These are phyloP conservation scores for Hymenoscyphus repandus DNA, from an alignment of 2,329 filamentous ascomycete species.

Conservation along the genomic window DNA sequence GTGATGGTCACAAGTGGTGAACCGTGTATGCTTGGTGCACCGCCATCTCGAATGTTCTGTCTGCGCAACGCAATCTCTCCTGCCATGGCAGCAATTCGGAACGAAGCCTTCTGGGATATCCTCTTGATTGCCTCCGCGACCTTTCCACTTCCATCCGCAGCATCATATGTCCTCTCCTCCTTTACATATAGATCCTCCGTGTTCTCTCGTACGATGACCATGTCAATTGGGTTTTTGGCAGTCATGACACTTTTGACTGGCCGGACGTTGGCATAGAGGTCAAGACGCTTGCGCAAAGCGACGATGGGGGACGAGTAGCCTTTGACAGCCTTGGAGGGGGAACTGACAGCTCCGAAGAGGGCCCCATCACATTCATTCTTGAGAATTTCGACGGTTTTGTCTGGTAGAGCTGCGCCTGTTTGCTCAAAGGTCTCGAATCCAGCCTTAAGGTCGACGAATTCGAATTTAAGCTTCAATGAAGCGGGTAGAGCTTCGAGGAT, in stretches of 20 bases:
- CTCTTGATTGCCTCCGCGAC: slow-evolving; percentile 97
- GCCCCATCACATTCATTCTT: slow-evolving; percentile 91
- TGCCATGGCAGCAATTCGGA: slow-evolving; percentile 85
- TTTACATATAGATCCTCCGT: slow-evolving; percentile 94
- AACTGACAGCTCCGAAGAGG: slow-evolving; percentile 92
- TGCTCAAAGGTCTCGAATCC: slow-evolving; percentile 91
- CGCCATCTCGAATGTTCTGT: slow-evolving; percentile 67
- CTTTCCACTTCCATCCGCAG: slow-evolving; percentile 63
- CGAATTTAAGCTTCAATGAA: slow-evolving; percentile 90
- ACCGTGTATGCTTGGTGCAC: slow-evolving; percentile 55
- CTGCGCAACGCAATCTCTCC: slow-evolving; percentile 88
- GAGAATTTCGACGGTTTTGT: slow-evolving; percentile 84
- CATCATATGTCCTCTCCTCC: slow-evolving; percentile 79
- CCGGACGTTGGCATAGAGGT: slow-evolving; percentile 95
- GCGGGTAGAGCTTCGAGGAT: slow-evolving; percentile 87
- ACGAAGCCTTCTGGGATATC: slow-evolving; percentile 80
- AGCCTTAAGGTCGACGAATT: slow-evolving; percentile 87
- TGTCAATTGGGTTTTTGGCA: slow-evolving; percentile 61
- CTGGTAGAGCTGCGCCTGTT: slow-evolving; percentile 82
- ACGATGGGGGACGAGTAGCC: slow-evolving; percentile 90
- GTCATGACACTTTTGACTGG: slow-evolving; percentile 81
- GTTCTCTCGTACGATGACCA: slow-evolving; percentile 98
- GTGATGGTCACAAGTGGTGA: slow-evolving; percentile 85
- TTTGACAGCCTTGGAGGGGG: slow-evolving; percentile 80
- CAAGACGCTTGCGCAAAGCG: slow-evolving; percentile 87